These are phyloP conservation scores for Neckera pumila DNA, from an alignment of 225 moss, liverwort and hornwort species.

Conservation along the genomic window DNA sequence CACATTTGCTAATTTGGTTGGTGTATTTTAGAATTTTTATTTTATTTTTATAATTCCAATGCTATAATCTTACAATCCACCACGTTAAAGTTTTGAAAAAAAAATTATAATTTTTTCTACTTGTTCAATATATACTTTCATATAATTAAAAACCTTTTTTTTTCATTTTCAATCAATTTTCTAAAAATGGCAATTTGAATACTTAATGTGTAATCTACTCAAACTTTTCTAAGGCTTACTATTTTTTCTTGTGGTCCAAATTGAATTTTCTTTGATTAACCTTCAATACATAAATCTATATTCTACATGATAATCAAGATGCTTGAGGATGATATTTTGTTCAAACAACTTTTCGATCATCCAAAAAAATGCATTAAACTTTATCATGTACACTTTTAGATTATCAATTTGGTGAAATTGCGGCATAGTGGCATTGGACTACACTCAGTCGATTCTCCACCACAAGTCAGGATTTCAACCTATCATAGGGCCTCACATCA, in stretches of 20 bases:
- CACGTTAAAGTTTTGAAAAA: too few relatives aligned
- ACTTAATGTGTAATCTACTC: not conserved
- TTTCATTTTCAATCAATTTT: not conserved
- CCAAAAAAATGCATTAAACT: not conserved
- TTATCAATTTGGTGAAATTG: too few relatives aligned
- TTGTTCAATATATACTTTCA: too few relatives aligned
- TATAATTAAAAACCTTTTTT: not conserved
- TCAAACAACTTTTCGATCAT: not conserved
- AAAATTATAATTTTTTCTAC: not conserved
- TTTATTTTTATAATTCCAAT: not conserved
- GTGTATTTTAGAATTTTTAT: not conserved
- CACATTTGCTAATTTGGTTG: not conserved
- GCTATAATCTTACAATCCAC: too few relatives aligned
- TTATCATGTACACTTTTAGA: too few relatives aligned
- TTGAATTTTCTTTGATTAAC: not conserved
- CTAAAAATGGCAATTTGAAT: not conserved
- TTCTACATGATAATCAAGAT: not conserved
- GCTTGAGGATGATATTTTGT: too few relatives aligned
- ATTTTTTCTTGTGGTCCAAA: not conserved
- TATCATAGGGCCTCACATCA: too few relatives aligned
- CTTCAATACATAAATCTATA: not conserved
- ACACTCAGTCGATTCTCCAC: too few relatives aligned
- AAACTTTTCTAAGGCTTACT: fast-evolving
- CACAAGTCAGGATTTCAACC: too few relatives aligned
- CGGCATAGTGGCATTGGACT: too few relatives aligned